These are phyloP conservation scores for Parascedosporium putredinis DNA, from an alignment of 2,329 filamentous ascomycete genomes.

Conservation along the genomic window DNA sequence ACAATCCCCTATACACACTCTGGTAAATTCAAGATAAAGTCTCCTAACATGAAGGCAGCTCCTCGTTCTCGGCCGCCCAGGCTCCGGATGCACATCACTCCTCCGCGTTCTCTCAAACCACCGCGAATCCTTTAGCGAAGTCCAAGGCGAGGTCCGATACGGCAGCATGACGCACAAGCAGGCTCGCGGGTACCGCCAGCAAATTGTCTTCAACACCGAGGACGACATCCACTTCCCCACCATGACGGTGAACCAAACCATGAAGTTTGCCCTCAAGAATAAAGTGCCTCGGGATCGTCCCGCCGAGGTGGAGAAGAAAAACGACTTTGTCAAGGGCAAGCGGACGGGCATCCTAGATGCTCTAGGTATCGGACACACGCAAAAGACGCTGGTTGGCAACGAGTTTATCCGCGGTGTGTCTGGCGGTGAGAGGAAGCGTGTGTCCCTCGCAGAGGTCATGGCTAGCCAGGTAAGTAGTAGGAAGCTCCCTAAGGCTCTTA, in stretches of 20 bases:
- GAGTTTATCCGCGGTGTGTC: conserved; percentile 54
- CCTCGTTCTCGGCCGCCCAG: conserved; percentile 21
- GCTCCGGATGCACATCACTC: conserved; percentile 21
- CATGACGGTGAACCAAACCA: conserved; percentile 54
- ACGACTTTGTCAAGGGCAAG: conserved; percentile 20
- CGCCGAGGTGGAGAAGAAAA: conserved; percentile 15
- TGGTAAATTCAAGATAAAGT: too few species aligned
- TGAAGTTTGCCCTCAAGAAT: conserved; percentile 56
- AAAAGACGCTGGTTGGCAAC: conserved; percentile 59
- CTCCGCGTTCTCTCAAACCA: conserved; percentile 21
- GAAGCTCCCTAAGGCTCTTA: conserved; percentile 11
- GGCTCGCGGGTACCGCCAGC: conserved; percentile 17
- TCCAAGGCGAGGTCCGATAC: conserved; percentile 17
- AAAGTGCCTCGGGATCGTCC: conserved; percentile 52
- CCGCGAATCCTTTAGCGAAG: conserved; percentile 17
- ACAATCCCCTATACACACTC: too few species aligned
- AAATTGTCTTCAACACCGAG: conserved; percentile 23
- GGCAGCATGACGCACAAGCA: conserved; percentile 17
- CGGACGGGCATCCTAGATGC: conserved; percentile 30
- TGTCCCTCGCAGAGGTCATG: conserved; percentile 63
- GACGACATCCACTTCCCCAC: conserved; percentile 59
- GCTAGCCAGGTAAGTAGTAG: conserved; percentile 23
- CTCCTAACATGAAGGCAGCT: conserved; percentile 16
- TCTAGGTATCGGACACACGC: conserved; percentile 61
- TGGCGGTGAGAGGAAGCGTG: conserved; percentile 61